Evolutionary conservation across 768 basidiomycete species (phyloP).

Genomic region (Lyophyllum semitale): DNA sequence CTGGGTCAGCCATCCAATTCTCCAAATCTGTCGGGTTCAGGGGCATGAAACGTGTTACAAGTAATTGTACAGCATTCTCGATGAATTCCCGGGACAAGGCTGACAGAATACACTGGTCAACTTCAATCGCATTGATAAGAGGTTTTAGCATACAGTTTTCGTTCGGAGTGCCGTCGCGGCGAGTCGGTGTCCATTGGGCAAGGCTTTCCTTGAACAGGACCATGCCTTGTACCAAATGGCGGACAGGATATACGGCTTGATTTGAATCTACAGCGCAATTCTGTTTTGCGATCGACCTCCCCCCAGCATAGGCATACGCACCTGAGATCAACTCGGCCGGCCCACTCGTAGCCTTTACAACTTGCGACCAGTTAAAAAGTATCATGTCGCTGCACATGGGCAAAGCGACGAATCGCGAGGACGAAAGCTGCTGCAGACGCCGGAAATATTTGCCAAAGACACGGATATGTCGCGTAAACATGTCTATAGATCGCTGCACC

Average conservation of each 20-base stretch:
- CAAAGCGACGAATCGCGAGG: constrained; percentile 59
- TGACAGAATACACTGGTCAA: constrained; percentile 23
- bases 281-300: neutral
- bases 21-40: constrained; percentile 81
- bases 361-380: constrained; percentile 80
- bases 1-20: constrained; percentile 84
- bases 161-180: constrained; percentile 61
- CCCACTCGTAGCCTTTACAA: constrained; percentile 67
- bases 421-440: constrained; percentile 64
- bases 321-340: constrained; percentile 58
- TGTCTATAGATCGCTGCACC: constrained; percentile 46
- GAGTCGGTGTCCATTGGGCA: constrained; percentile 70
- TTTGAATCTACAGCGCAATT: constrained; percentile 49
- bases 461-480: constrained; percentile 68
- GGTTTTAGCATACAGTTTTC: constrained; percentile 45
- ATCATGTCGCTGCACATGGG: constrained; percentile 68
- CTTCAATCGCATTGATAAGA: neutral
- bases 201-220: constrained; percentile 84
- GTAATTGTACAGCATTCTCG: constrained; percentile 68
- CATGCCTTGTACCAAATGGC: constrained; percentile 83
- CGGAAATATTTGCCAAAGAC: constrained; percentile 82
- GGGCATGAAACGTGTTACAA: constrained; percentile 85
- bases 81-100: constrained; percentile 72
- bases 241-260: constrained; percentile 70
- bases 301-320: constrained; percentile 25